Base-by-base conservation (phyloP, 164 flowering plant species). In the Stephania yunnanensis region DNA sequence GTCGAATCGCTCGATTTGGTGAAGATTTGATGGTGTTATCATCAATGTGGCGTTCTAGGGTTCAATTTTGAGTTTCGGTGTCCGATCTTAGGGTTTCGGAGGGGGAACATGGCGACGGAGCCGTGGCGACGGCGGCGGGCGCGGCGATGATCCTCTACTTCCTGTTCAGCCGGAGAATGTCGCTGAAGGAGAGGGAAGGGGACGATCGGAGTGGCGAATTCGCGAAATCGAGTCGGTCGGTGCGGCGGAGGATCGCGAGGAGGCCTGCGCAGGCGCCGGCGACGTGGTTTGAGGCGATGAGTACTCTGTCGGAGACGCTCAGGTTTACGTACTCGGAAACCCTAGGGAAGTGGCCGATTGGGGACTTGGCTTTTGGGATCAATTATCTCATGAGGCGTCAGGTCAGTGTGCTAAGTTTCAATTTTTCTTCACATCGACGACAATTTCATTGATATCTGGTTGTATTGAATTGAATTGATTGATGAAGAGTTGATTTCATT, bases 311-410 rank as follows among this genome's bases (percentile, higher is more conserved):
- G 64, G 99, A 95, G 84, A 93, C 97, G 46, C 81, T 95, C 25
- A 82, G 95, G 83, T 95, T 95, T 78, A 91, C 92, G 22, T 95
- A 93, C 75, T 85, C 97, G 55, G 99, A 95, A 78, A 93, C 99
- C n/a, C 75, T 95, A 13, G 98, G 97, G 17, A 93, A 95, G 81
- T 95, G 99, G 97, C 99, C 97, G 67, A 91, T 95, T 64, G 97
- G 92, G 1, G 99, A 95, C 71, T 81, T 95, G 82, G 97, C 99
- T 52, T 95, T 95, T 67, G 99, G 99, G n/a, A 93, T 95, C 61
- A 95, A 90, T 82, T 95, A 87, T 80, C 87, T 89, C n/a, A 83
- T 93, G 84, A 84, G 92, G 52, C 81, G 92, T 73, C 99, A 95
- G 93, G 98, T 92, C 20, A 20, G 78, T 19, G 48, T 36, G 13